Evolutionary conservation across 805 yeast species (phyloP).

Genomic region (Kodamaea jinghongensis): DNA sequence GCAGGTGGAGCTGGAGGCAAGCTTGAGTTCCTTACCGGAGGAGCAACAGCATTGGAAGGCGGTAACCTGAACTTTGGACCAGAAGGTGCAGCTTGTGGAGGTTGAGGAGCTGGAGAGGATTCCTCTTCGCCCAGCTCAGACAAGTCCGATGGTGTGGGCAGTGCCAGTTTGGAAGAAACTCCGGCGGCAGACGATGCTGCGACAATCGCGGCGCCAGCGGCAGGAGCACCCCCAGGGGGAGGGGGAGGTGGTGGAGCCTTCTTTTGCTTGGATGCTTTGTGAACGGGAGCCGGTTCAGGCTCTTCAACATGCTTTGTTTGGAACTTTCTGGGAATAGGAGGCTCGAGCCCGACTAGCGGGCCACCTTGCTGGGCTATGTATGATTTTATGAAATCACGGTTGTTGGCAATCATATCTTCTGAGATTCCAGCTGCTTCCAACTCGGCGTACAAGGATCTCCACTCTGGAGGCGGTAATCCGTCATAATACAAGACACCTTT

Average conservation of each 20-base stretch:
- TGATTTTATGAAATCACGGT: slow-evolving; percentile 76
- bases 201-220: slow-evolving; percentile 10
- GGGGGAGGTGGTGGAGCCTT: slow-evolving; percentile 45
- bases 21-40: slow-evolving; percentile 23
- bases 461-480: slow-evolving; percentile 77
- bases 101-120: slow-evolving; percentile 12
- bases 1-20: too few relatives aligned
- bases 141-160: slow-evolving; percentile 3
- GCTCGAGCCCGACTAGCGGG: slow-evolving; percentile 78
- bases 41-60: slow-evolving; percentile 30
- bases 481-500: slow-evolving; percentile 70
- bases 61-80: slow-evolving; percentile 35
- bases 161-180: slow-evolving; percentile 9
- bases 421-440: slow-evolving; percentile 75
- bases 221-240: slow-evolving; percentile 11
- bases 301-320: slow-evolving; percentile 28
- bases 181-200: slow-evolving; percentile 12
- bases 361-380: slow-evolving; percentile 74
- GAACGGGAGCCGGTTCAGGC: background rate
- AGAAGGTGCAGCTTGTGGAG: slow-evolving; percentile 13
- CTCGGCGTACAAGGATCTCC: slow-evolving; percentile 73
- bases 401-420: slow-evolving; percentile 87
- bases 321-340: slow-evolving; percentile 71
- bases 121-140: background rate
- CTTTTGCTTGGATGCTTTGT: slow-evolving; percentile 24